phyloP scores from a whole-genome alignment of 2,329 filamentous ascomycete species.

The Endocalyx cinctus region DNA sequence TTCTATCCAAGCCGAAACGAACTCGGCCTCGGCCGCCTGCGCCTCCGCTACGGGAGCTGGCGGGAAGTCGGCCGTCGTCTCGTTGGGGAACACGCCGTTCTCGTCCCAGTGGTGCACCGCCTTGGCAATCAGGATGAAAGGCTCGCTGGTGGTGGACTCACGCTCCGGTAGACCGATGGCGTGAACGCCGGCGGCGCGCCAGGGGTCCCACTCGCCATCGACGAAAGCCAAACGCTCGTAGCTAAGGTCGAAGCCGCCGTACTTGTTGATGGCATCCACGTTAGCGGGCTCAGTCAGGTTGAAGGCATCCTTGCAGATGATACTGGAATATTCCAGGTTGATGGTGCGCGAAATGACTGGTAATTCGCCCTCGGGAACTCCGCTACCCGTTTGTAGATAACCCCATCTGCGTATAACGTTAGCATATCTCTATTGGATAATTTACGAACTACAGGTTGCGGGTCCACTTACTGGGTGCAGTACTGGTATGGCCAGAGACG shows the following conservation, averaged over 20 bases:
- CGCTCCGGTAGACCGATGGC: conserved; percentile 55
- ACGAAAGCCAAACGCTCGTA: conserved; percentile 74
- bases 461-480: conserved; percentile 44
- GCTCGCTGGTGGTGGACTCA: conserved; percentile 58
- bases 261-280: conserved; percentile 65
- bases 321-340: conserved; percentile 56
- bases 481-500: conserved; percentile 50
- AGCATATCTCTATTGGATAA: too few species aligned
- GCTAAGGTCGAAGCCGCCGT: conserved; percentile 67
- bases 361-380: conserved; percentile 57
- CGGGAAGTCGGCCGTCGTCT: conserved; percentile 55
- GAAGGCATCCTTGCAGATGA: conserved; percentile 64
- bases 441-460: too few species aligned
- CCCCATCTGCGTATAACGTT: conserved; percentile 58
- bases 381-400: conserved; percentile 69
- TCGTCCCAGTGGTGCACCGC: conserved; percentile 82
- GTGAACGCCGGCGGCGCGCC: conserved; percentile 70
- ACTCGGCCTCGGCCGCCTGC: conserved; percentile 54
- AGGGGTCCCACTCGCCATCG: conserved; percentile 75
- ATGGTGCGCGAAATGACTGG: conserved; percentile 70
- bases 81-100: conserved; percentile 60
- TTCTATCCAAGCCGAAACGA: conserved; percentile 63
- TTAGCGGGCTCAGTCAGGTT: conserved; percentile 62
- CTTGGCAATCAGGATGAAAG: conserved; percentile 63
- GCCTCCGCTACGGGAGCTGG: conserved; percentile 53